Evolutionary conservation across 2,329 filamentous ascomycete genomes (phyloP).

Genomic region (Calonectria fujianensis): DNA sequence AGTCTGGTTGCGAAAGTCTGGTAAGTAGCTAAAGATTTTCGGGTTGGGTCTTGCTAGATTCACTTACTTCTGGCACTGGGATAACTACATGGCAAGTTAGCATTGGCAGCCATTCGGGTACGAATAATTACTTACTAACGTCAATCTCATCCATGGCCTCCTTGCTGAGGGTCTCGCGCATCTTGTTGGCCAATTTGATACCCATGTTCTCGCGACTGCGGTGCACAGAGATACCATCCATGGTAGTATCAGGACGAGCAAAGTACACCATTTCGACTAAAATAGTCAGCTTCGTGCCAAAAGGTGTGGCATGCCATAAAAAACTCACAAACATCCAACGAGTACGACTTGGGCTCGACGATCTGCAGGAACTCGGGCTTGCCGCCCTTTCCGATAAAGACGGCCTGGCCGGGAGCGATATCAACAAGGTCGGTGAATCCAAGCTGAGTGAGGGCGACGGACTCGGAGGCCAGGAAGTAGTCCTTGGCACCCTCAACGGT

Average conservation of each 20-base stretch:
- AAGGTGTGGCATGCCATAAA: neutral
- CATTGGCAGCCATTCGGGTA: neutral
- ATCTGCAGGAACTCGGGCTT: constrained; percentile 86
- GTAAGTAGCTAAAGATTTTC: neutral
- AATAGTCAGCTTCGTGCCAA: neutral
- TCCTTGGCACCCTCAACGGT: constrained; percentile 79
- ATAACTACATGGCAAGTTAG: constrained; percentile 72
- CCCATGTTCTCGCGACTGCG: constrained; percentile 92
- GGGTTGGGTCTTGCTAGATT: neutral
- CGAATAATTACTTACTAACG: constrained; percentile 62
- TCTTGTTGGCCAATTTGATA: constrained; percentile 83
- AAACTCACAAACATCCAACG: constrained; percentile 74
- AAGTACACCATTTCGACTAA: constrained; percentile 79
- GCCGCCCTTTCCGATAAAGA: constrained; percentile 87
- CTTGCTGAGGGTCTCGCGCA: constrained; percentile 80
- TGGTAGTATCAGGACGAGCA: constrained; percentile 85
- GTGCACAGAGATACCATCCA: constrained; percentile 92
- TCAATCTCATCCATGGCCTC: constrained; percentile 86
- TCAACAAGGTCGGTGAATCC: constrained; percentile 86
- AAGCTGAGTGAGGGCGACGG: constrained; percentile 86
- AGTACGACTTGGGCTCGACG: constrained; percentile 79
- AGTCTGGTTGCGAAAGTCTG: constrained; percentile 69
- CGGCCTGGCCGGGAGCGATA: constrained; percentile 88
- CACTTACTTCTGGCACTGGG: constrained; percentile 74
- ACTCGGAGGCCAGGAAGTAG: constrained; percentile 95